Base-by-base conservation (phyloP, 1,139 yeast species). In the Lodderomyces theae region DNA sequence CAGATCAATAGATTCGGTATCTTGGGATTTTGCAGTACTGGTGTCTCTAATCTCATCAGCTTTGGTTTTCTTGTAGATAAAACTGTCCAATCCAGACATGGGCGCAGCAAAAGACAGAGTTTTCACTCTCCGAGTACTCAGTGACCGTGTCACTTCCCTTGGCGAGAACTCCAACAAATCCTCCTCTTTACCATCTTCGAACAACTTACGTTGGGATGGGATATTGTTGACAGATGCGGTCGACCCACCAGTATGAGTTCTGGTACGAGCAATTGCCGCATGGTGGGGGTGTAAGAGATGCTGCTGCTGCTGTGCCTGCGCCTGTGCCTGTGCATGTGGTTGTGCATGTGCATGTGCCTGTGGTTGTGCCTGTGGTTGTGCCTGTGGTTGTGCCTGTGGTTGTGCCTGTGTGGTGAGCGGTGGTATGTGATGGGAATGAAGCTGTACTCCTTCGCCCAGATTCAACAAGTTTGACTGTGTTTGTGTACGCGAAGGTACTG, bases 141-240 rank as follows among this genome's bases (percentile, higher is more conserved):
- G 64, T 30, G 64, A 57, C 21, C 75, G 60, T 18, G 62, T 56
- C 1, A 69, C 54, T 17, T 63, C 70, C 23, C 60, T 52, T 1
- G 70, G 62, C 5, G 65, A 66, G 24, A 61, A 47, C 35, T 72
- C 72, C 39, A 62, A 42, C 10, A 63, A 42, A 16, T 67, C 72
- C 18, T 58, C 52, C 43, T 64, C 64, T 37, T 40, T 39, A 29
- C 64, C 57, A 39, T 64, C 66, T 10, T 72, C 66, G 37, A 79
- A 63, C 21, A 81, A 58, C 35, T 72, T 69, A 54, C 80, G 57
- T 57, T 80, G 86, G 0, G 84, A 79, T 0, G 86, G 86, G 45
- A 80, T 58, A 26, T 31, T 37, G 12, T 41, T 38, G n/a, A 38
- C 39, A 3, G 38, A 21, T 5, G 21, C 42, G 45, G 52, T 50